Percentiles rank a stretch among this genome's conserved stretches.
Evolutionary conservation across 2,329 filamentous ascomycete genomes (phyloP).

Genomic region (Fusarium sp.): DNA sequence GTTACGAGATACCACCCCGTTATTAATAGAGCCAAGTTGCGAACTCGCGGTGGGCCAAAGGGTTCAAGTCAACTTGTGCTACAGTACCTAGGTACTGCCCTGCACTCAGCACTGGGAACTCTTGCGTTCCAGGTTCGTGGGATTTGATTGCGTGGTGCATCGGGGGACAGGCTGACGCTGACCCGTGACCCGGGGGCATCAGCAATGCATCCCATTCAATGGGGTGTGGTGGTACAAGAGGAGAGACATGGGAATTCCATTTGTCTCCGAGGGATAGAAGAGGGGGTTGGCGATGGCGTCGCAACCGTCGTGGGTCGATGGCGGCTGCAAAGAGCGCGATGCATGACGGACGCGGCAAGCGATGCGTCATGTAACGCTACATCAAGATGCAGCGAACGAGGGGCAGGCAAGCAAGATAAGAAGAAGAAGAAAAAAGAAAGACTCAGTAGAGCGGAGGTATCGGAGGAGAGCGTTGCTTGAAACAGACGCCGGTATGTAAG

Average conservation of each 20-base stretch:
- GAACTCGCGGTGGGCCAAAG: neutral
- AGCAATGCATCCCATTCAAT: neutral
- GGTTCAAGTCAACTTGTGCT: constrained; percentile 1
- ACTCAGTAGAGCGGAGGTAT: neutral
- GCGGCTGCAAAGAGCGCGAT: constrained; percentile 8
- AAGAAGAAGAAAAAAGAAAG: neutral
- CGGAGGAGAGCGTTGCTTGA: neutral
- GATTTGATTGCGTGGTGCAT: constrained; percentile 27
- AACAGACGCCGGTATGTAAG: neutral
- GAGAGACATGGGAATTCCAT: neutral
- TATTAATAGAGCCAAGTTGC: neutral
- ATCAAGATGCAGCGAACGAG: neutral
- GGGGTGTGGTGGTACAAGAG: neutral
- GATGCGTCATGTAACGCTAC: constrained; percentile 8
- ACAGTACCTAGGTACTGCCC: neutral
- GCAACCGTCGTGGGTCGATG: constrained; percentile 5
- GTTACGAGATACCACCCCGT: neutral
- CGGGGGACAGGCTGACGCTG: neutral
- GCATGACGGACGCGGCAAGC: neutral
- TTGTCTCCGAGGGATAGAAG: neutral
- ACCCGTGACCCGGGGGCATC: neutral
- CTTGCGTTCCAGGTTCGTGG: constrained; percentile 40
- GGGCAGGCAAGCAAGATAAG: neutral
- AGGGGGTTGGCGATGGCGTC: neutral
- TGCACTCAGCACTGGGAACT: constrained; percentile 4